Percentiles rank a stretch among this genome's conserved stretches.
Evolutionary conservation across 2,329 filamentous ascomycete species (phyloP).

Genomic region (Phialophora macrospora): DNA sequence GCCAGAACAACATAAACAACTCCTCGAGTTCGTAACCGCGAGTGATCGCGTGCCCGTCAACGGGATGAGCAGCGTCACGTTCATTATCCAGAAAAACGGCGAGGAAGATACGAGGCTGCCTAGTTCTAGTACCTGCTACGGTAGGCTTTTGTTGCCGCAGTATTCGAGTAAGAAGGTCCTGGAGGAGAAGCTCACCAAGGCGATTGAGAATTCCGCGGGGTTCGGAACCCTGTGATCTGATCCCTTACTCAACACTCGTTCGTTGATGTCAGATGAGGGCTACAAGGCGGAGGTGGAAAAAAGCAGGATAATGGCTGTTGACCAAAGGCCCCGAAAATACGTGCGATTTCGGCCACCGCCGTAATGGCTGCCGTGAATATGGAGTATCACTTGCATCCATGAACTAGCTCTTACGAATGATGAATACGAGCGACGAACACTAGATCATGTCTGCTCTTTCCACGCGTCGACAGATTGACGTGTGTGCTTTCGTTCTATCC

Average conservation of each 20-base stretch:
- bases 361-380: background rate
- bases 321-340: background rate
- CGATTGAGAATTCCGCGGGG: conserved; percentile 83
- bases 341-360: background rate
- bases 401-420: background rate
- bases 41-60: conserved; percentile 88
- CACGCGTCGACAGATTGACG: background rate
- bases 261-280: background rate
- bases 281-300: background rate
- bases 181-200: conserved; percentile 76
- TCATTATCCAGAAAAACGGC: conserved; percentile 79
- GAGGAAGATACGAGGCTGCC: conserved; percentile 69
- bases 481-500: background rate
- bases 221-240: conserved; percentile 73
- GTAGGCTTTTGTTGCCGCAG: conserved; percentile 81
- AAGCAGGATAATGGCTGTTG: background rate
- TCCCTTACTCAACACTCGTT: background rate
- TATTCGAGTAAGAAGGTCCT: conserved; percentile 75
- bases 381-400: background rate
- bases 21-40: conserved; percentile 94
- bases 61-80: conserved; percentile 79
- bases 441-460: background rate
- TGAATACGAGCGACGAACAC: background rate
- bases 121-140: conserved; percentile 91
- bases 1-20: conserved; percentile 70